Percentiles rank a stretch among this genome's conserved stretches.
Evolutionary conservation across 805 yeast species (phyloP).

Genomic region (Wickerhamomyces bisporus): DNA sequence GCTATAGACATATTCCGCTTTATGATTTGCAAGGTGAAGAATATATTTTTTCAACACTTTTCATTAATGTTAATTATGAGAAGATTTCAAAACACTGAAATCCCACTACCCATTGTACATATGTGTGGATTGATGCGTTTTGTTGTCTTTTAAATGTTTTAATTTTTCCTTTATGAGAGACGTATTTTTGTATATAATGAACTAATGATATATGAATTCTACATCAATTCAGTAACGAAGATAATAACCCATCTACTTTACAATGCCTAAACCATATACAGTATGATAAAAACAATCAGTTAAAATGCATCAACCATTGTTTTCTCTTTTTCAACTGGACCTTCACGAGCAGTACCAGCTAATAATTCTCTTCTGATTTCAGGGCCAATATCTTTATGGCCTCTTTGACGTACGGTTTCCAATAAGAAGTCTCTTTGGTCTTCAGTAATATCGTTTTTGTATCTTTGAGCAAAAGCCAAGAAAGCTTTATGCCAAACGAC

Average conservation of each 20-base stretch:
- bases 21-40: conserved; percentile 80
- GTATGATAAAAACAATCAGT: not conserved
- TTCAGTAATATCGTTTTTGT: conserved; percentile 96
- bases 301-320: conserved; percentile 28
- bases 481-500: conserved; percentile 98
- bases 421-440: conserved; percentile 93
- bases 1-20: conserved; percentile 79
- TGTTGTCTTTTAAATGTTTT: too few species aligned
- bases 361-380: conserved; percentile 90
- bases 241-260: too few species aligned
- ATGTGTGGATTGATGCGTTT: too few species aligned
- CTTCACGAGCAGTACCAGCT: conserved; percentile 73
- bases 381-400: conserved; percentile 84
- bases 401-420: conserved; percentile 86
- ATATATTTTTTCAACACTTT: conserved; percentile 52
- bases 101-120: too few species aligned
- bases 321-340: conserved; percentile 23
- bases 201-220: too few species aligned
- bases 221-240: too few species aligned
- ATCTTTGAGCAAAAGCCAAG: conserved; percentile 89
- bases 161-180: too few species aligned
- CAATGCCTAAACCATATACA: too few species aligned
- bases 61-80: conserved; percentile 30
- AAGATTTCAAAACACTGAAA: not conserved
- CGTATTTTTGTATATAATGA: too few species aligned